These are phyloP conservation scores for Carex pumila DNA, from an alignment of 176 grass and related monocot genomes.

Conservation along the genomic window DNA sequence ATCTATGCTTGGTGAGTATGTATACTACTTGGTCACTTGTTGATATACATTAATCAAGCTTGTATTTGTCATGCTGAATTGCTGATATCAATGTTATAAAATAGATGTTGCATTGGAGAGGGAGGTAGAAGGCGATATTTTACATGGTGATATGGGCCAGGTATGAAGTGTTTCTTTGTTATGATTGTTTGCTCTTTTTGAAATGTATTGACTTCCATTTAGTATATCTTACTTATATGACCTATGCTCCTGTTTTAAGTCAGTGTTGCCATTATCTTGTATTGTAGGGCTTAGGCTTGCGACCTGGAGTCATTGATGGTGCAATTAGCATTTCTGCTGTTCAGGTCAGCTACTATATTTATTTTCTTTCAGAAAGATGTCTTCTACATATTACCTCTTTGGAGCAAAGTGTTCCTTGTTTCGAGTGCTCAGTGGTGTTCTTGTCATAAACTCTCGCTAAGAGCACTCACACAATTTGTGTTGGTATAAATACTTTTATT, in stretches of 20 bases:
- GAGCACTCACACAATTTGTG: neutral
- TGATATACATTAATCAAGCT: neutral
- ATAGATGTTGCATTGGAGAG: conserved; percentile 80
- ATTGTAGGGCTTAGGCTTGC: conserved; percentile 70
- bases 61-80: neutral
- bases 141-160: conserved; percentile 96
- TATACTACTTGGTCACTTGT: neutral
- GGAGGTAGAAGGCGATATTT: conserved; percentile 69
- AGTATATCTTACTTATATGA: neutral
- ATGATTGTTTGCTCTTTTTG: conserved; percentile 1
- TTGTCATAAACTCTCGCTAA: neutral
- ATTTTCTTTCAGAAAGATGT: neutral
- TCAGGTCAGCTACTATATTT: conserved; percentile 43
- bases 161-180: conserved; percentile 27
- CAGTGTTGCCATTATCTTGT: neutral
- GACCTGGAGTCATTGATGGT: conserved; percentile 89
- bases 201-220: conserved; percentile 9
- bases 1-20: conserved; percentile 76
- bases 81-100: neutral
- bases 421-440: neutral
- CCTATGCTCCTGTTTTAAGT: neutral
- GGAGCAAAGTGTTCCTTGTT: neutral
- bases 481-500: neutral
- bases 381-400: neutral
- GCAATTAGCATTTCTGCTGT: conserved; percentile 95